phyloP scores from a whole-genome alignment of 1,284 basidiomycete species.

The Moesziomyces globuligerus region DNA sequence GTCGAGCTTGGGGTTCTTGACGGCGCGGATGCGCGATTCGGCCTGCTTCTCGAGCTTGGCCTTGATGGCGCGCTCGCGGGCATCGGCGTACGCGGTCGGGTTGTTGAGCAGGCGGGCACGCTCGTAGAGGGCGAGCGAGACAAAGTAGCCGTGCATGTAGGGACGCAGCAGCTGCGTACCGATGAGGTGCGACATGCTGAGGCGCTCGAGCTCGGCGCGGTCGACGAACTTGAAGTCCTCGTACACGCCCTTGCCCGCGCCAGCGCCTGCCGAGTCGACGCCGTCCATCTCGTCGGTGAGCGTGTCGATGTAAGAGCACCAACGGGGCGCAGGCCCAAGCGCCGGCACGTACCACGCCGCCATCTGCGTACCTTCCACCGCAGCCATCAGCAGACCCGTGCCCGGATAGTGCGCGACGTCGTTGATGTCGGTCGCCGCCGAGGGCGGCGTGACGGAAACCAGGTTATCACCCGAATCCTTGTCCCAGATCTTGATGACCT shows the following conservation, averaged over 20 bases:
- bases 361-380: slow-evolving; percentile 65
- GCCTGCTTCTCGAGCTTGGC: slow-evolving; percentile 92
- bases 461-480: slow-evolving; percentile 83
- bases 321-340: slow-evolving; percentile 92
- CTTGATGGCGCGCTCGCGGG: slow-evolving; percentile 85
- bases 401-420: slow-evolving; percentile 64
- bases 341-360: slow-evolving; percentile 81
- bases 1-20: slow-evolving; percentile 49
- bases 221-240: slow-evolving; percentile 99
- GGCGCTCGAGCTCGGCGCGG: slow-evolving; percentile 80
- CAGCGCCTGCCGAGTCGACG: slow-evolving; percentile 75
- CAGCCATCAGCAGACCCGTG: slow-evolving; percentile 62
- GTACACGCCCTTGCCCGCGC: slow-evolving; percentile 73
- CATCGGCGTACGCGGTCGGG: slow-evolving; percentile 93
- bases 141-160: slow-evolving; percentile 99
- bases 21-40: slow-evolving; percentile 83
- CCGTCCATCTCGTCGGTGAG: slow-evolving; percentile 84
- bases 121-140: slow-evolving; percentile 93
- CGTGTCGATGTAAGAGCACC: slow-evolving; percentile 97
- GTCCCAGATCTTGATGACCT: slow-evolving; percentile 71
- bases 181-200: slow-evolving; percentile 84
- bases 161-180: slow-evolving; percentile 95
- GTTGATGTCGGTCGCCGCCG: slow-evolving; percentile 79
- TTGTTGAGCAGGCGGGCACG: slow-evolving; percentile 94
- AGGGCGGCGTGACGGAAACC: slow-evolving; percentile 88